Evolutionary conservation across 805 yeast genomes (phyloP).

Genomic region (Candida peoriensis): DNA sequence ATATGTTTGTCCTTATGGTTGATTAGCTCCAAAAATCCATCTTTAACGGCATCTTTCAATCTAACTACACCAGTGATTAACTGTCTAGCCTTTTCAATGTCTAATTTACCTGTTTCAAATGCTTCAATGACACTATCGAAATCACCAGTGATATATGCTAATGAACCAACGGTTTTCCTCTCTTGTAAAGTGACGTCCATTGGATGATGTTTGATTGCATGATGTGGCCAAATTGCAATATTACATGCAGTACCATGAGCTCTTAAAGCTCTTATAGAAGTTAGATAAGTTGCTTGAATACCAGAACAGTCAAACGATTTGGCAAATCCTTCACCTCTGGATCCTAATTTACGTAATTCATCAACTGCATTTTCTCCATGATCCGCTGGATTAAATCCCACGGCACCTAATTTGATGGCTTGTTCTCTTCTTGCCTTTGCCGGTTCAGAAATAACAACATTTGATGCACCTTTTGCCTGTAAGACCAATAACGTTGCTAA

Average conservation of each 20-base stretch:
- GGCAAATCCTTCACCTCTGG: constrained; percentile 42
- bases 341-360: constrained; percentile 30
- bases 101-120: constrained; percentile 32
- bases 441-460: constrained; percentile 57
- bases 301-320: constrained; percentile 53
- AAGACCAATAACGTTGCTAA: constrained; percentile 51
- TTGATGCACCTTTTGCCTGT: constrained; percentile 43
- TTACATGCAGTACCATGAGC: constrained; percentile 41
- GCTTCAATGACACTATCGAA: constrained; percentile 39
- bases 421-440: constrained; percentile 57
- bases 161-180: constrained; percentile 39
- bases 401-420: constrained; percentile 44
- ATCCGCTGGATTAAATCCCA: constrained; percentile 37
- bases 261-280: constrained; percentile 35
- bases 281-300: constrained; percentile 39
- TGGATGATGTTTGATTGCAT: constrained; percentile 37
- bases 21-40: constrained; percentile 38
- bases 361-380: constrained; percentile 27
- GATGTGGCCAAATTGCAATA: constrained; percentile 47
- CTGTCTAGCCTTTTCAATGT: constrained; percentile 28
- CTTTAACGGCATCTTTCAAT: constrained; percentile 35
- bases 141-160: constrained; percentile 39
- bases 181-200: constrained; percentile 42
- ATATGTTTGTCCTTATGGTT: constrained; percentile 40
- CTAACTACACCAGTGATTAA: constrained; percentile 37